These are phyloP conservation scores for Guillardia theta DNA, from an alignment of 78 protist species.

Conservation along the genomic window DNA sequence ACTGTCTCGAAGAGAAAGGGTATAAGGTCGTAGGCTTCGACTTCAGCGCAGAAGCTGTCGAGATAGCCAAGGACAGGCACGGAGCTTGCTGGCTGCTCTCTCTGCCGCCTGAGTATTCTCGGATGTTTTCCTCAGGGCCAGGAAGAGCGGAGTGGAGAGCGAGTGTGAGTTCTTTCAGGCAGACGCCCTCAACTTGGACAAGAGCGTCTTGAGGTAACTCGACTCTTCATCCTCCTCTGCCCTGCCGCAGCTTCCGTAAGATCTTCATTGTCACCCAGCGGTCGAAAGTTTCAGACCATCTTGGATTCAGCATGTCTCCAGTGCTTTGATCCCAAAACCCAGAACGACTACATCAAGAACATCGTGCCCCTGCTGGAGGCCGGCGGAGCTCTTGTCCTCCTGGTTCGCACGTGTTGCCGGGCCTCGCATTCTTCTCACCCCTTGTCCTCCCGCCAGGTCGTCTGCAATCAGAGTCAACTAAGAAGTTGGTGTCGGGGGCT, in stretches of 20 bases:
- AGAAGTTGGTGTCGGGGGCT: background rate
- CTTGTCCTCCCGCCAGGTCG: too few relatives aligned
- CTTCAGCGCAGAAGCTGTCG: background rate
- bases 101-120: background rate
- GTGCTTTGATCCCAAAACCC: background rate
- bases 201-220: too few relatives aligned
- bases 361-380: background rate
- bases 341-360: background rate
- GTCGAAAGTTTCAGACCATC: background rate
- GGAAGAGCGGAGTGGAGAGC: background rate
- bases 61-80: background rate
- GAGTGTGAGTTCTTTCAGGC: background rate
- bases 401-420: too few relatives aligned
- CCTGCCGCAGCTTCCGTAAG: too few relatives aligned
- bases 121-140: background rate
- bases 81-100: background rate
- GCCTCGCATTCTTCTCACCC: too few relatives aligned
- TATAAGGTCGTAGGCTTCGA: background rate
- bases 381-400: background rate
- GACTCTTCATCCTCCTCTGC: too few relatives aligned
- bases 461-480: slow-evolving; percentile 17
- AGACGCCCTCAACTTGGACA: background rate
- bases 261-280: too few relatives aligned
- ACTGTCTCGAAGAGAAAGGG: background rate
- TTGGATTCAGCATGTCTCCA: background rate